These are phyloP conservation scores for Lepraria neglecta DNA, from an alignment of 495 filamentous ascomycete species.

Conservation along the genomic window DNA sequence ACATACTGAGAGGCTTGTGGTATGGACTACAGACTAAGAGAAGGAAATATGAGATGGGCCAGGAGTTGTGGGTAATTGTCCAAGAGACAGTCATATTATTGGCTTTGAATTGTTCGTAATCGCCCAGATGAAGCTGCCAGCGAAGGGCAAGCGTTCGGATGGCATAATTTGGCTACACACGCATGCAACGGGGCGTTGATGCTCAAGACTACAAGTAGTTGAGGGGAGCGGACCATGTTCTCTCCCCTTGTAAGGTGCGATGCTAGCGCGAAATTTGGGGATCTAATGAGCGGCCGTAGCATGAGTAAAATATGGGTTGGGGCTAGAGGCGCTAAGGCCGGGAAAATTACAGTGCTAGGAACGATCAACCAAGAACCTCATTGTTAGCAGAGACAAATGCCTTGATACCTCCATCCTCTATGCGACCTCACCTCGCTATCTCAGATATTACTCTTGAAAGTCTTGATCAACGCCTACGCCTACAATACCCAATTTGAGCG, in stretches of 20 bases:
- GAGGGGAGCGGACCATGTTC: background rate
- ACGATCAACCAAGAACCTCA: background rate
- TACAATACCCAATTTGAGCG: background rate
- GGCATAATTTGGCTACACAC: background rate
- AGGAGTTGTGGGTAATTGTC: background rate
- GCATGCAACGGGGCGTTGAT: background rate
- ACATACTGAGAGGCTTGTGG: background rate
- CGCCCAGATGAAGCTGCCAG: background rate
- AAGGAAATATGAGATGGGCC: background rate
- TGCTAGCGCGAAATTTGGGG: conserved; percentile 5
- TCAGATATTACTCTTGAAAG: background rate
- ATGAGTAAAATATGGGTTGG: background rate
- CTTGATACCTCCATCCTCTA: background rate
- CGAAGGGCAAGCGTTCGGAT: too few relatives aligned
- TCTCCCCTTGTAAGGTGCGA: background rate
- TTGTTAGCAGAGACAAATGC: background rate
- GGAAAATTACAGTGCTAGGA: conserved; percentile 13
- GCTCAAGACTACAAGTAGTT: background rate
- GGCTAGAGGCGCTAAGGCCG: conserved; percentile 7
- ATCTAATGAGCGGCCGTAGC: background rate
- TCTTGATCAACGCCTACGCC: background rate
- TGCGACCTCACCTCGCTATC: background rate
- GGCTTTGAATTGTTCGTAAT: background rate
- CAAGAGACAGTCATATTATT: background rate
- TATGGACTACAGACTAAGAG: too few relatives aligned